Conservation (phyloP, 441 rosid species). For the Aquilaria agallochum region DNA sequence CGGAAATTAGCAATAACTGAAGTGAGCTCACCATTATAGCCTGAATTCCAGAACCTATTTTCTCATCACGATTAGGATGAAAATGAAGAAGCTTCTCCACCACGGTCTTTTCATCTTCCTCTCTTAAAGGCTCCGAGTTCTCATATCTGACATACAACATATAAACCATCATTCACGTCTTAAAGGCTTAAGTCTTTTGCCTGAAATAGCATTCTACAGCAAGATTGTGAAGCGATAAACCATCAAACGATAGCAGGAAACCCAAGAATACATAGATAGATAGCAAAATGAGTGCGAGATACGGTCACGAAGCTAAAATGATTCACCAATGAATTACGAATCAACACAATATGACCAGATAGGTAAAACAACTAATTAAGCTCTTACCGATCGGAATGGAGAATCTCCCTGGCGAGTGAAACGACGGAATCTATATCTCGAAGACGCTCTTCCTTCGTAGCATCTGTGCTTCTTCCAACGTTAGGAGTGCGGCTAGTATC, state of each 20-base stretch:
- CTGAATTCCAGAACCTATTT: constrained; percentile 80
- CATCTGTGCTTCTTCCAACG: constrained; percentile 71
- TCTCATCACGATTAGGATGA: constrained; percentile 79
- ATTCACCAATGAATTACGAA: neutral
- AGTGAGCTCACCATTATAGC: constrained; percentile 56
- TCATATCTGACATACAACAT: constrained; percentile 37
- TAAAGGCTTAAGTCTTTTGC: too few species aligned
- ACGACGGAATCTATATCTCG: constrained; percentile 49
- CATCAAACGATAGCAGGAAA: too few species aligned
- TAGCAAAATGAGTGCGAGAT: neutral
- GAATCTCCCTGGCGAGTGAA: constrained; percentile 59
- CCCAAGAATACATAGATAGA: too few species aligned
- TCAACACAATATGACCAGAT: neutral
- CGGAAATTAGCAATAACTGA: too few species aligned
- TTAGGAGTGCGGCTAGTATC: constrained; percentile 45
- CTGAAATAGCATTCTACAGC: too few species aligned
- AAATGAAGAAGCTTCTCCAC: constrained; percentile 63
- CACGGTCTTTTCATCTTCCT: constrained; percentile 55
- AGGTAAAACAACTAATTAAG: neutral
- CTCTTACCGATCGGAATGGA: constrained; percentile 63
- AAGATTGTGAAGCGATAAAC: too few species aligned
- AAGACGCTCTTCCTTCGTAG: constrained; percentile 64
- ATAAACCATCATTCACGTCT: too few species aligned
- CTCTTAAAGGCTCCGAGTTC: constrained; percentile 60
- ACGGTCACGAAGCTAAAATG: neutral